Percentiles rank a stretch among this genome's conserved stretches.
phyloP scores from a whole-genome alignment of 164 flowering plant species.

The Magnolia officinalis region DNA sequence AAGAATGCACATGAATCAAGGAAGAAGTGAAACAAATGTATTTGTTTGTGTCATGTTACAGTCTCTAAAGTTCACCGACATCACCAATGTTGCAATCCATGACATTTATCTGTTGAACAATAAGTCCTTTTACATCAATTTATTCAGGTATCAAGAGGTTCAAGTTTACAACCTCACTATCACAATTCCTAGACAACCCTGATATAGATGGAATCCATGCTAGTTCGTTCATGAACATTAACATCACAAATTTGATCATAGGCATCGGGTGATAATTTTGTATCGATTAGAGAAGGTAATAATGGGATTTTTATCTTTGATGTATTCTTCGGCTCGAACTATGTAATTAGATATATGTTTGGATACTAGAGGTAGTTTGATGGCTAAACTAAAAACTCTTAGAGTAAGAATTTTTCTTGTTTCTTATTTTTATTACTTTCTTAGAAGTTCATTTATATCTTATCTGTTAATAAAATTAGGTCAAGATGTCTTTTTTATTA shows the following conservation, averaged over 20 bases:
- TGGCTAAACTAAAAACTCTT: too few species aligned
- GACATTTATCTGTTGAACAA: slow-evolving; percentile 29
- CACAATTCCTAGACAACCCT: slow-evolving; percentile 3
- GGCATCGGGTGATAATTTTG: slow-evolving; percentile 52
- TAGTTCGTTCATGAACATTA: neutral
- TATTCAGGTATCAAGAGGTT: slow-evolving; percentile 19
- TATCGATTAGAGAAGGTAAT: slow-evolving; percentile 36
- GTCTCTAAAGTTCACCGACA: slow-evolving; percentile 49
- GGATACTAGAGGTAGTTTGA: too few species aligned
- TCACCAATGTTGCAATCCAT: slow-evolving; percentile 31
- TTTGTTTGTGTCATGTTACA: neutral
- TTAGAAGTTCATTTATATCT: too few species aligned
- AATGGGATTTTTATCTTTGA: slow-evolving; percentile 23
- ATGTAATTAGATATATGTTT: slow-evolving; percentile 43
- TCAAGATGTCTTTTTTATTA: neutral
- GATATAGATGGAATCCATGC: slow-evolving; percentile 11
- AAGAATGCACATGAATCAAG: too few species aligned
- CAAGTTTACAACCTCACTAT: slow-evolving; percentile 13
- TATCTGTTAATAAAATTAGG: neutral
- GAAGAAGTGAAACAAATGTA: neutral
- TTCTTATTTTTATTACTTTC: too few species aligned
- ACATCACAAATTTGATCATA: slow-evolving; percentile 12
- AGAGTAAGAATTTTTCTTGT: neutral
- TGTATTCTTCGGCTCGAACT: slow-evolving; percentile 51
- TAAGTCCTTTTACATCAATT: slow-evolving; percentile 38